Percentiles rank a stretch among this genome's conserved stretches.
phyloP scores from a whole-genome alignment of 352 stramenopile species.

The Pythium brachiatum region DNA sequence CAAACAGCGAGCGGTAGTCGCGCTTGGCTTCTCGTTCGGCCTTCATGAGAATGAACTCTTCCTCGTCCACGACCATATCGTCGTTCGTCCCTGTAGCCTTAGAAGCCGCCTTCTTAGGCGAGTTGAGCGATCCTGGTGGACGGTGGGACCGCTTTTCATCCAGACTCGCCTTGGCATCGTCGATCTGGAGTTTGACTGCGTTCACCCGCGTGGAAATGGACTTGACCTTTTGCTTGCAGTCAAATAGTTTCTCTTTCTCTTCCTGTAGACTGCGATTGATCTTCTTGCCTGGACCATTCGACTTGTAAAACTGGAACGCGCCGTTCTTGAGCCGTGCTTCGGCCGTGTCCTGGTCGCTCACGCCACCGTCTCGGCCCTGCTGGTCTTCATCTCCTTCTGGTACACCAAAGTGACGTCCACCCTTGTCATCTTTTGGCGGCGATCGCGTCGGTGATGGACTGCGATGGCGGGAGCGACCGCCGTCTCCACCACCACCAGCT shows the following conservation, averaged over 20 bases:
- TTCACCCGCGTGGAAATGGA: slow-evolving; percentile 77
- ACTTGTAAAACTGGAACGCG: slow-evolving; percentile 69
- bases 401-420: slow-evolving; percentile 24
- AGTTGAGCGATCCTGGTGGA: slow-evolving; percentile 6
- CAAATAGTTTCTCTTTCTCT: slow-evolving; percentile 75
- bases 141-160: slow-evolving; percentile 58
- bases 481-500: slow-evolving; percentile 9
- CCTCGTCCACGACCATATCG: slow-evolving; percentile 89
- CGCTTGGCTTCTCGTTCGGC: slow-evolving; percentile 83
- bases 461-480: slow-evolving; percentile 24
- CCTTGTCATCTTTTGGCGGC: slow-evolving; percentile 15
- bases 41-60: slow-evolving; percentile 90
- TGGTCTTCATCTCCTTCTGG: slow-evolving; percentile 27
- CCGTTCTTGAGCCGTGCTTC: slow-evolving; percentile 52
- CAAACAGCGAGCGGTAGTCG: slow-evolving; percentile 79
- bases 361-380: not conserved
- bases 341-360: not conserved
- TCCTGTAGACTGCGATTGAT: slow-evolving; percentile 55
- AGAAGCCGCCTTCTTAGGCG: not conserved
- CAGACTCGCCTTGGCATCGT: slow-evolving; percentile 52
- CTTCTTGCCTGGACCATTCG: slow-evolving; percentile 51
- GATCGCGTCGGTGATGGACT: slow-evolving; percentile 39
- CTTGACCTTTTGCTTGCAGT: slow-evolving; percentile 69
- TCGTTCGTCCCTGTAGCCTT: slow-evolving; percentile 19
- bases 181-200: slow-evolving; percentile 71